Percentiles rank a stretch among this genome's conserved stretches.
These are phyloP conservation scores for Phyllosticta citrichinensis DNA, from an alignment of 2,329 filamentous ascomycete genomes.

Conservation along the genomic window DNA sequence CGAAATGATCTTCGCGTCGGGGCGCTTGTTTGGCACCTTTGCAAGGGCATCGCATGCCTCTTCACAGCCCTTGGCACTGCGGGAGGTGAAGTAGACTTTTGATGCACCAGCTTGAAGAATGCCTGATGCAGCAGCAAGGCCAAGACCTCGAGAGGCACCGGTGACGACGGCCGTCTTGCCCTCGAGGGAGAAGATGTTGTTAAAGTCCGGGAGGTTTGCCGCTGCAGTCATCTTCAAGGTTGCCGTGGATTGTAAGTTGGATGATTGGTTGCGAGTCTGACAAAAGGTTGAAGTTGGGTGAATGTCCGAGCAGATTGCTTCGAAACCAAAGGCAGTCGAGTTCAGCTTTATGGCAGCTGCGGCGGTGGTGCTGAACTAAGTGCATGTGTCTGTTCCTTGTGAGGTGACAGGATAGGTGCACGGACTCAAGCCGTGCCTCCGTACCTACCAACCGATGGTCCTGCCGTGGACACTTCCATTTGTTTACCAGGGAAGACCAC, in stretches of 20 bases:
- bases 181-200: slow-evolving; percentile 26
- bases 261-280: background rate
- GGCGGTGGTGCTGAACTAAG: background rate
- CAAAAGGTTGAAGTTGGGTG: background rate
- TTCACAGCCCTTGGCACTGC: slow-evolving; percentile 27
- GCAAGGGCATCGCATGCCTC: slow-evolving; percentile 30
- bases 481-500: background rate
- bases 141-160: slow-evolving; percentile 30
- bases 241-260: background rate
- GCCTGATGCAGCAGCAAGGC: slow-evolving; percentile 29
- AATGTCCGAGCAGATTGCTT: background rate
- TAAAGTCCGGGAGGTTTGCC: slow-evolving; percentile 20
- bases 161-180: slow-evolving; percentile 29
- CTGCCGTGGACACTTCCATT: background rate
- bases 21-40: slow-evolving; percentile 26
- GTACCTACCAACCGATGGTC: background rate
- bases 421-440: background rate
- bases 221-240: background rate
- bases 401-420: background rate
- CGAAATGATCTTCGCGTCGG: slow-evolving; percentile 24
- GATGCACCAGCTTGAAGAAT: slow-evolving; percentile 31
- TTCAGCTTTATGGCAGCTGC: background rate
- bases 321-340: background rate
- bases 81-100: slow-evolving; percentile 29
- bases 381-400: too few relatives aligned